Base-by-base conservation (phyloP, 495 filamentous ascomycete genomes). In the Jackrogersella minutella region DNA sequence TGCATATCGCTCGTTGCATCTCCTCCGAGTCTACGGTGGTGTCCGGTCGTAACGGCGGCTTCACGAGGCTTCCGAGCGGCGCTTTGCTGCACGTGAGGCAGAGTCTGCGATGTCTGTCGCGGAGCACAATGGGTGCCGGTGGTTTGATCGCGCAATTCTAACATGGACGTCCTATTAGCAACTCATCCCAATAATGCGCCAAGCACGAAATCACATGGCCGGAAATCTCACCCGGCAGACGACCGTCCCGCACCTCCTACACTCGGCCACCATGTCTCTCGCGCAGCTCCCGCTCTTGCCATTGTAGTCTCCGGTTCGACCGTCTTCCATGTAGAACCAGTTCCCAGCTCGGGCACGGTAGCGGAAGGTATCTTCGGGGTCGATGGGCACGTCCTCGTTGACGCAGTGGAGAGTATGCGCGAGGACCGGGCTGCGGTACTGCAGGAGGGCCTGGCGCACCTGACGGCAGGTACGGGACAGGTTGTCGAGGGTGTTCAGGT, bases 141-240 rank as follows among this genome's bases (percentile, higher is more conserved):
- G 89, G 86, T 77, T 96, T 95, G 69, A 88, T 86, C 11, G 87
- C 89, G 78, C 93, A 96, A 68, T 97, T 96, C 91, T 96, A 66
- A 16, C n/a, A 30, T 30, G 53, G 34, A 9, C 39, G 6, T 33
- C 46, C 4, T 54, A 16, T 62, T 16, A 60, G n/a, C 52, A 14
- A 59, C 24, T 8, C 10, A 11, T 26, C 1, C 14, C 19, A 17
- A 17, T 6, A 51, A 36, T 16, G 30, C 24, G 11, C 41, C 31
- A 8, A 37, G 36, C 33, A 21, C 22, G n/a, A 11, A 40, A 46
- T 64, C 14, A 34, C 13, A 31, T 16, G 9, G 33, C 6, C 33
- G 33, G 14, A 36, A 44, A 24, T 21, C 86, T 75, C 79, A 96
- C 92, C 71, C 93, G 83, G 71, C 93, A 97, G 10, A 95, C 87